Evolutionary conservation across 805 yeast species (phyloP).

Genomic region (Barnettozyma botsteinii): DNA sequence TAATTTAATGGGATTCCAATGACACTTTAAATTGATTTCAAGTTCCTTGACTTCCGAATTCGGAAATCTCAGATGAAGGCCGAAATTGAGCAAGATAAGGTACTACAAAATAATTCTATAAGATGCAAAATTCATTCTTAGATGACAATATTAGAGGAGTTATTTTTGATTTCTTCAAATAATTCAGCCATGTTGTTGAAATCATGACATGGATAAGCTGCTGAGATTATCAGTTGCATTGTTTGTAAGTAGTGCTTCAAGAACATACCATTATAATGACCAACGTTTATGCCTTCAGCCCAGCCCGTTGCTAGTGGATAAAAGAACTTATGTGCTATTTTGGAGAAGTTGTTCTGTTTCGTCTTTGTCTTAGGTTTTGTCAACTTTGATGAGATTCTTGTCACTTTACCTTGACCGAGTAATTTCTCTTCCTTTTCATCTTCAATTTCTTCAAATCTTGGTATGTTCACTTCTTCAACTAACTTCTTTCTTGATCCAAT

Average conservation of each 20-base stretch:
- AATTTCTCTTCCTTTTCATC: slow-evolving; percentile 1
- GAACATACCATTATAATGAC: slow-evolving; percentile 46
- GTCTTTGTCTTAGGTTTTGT: slow-evolving; percentile 11
- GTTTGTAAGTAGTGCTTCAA: slow-evolving; percentile 47
- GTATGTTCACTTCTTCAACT: slow-evolving; percentile 11
- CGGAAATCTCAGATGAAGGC: slow-evolving; percentile 1
- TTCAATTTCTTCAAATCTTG: slow-evolving; percentile 16
- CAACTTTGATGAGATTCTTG: slow-evolving; percentile 33
- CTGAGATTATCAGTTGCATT: slow-evolving; percentile 38
- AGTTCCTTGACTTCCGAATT: slow-evolving; percentile 8
- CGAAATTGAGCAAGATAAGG: background rate
- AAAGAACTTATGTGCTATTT: slow-evolving; percentile 39
- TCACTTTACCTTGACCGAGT: slow-evolving; percentile 16
- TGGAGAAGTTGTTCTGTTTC: slow-evolving; percentile 29
- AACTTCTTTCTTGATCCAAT: slow-evolving; percentile 20
- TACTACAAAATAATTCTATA: too few relatives aligned
- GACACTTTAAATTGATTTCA: background rate
- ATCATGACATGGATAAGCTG: slow-evolving; percentile 42
- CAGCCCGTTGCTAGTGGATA: slow-evolving; percentile 50
- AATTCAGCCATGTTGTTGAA: slow-evolving; percentile 30
- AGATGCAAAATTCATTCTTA: too few relatives aligned
- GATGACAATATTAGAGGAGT: slow-evolving; percentile 2
- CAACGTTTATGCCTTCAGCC: slow-evolving; percentile 50
- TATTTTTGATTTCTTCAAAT: slow-evolving; percentile 24
- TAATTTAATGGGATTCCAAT: background rate